These are phyloP conservation scores for Linum tenue DNA, from an alignment of 345 rosid species.

Conservation along the genomic window DNA sequence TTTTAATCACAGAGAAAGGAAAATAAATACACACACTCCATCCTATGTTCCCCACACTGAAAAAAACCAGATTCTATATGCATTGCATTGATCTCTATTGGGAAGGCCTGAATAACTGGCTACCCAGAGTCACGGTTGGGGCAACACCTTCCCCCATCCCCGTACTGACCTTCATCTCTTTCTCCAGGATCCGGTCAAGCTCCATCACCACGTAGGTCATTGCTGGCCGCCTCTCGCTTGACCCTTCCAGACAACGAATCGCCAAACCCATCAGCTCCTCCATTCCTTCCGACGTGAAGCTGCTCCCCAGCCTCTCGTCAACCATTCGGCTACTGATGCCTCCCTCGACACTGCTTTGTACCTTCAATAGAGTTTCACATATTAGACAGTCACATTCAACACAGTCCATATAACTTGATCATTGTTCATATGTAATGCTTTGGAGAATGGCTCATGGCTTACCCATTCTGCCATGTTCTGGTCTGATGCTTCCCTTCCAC, in stretches of 20 bases:
- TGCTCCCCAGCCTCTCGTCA: constrained; percentile 56
- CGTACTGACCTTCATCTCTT: constrained; percentile 73
- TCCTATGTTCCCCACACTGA: too few relatives aligned
- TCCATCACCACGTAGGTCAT: constrained; percentile 71
- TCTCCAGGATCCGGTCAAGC: constrained; percentile 63
- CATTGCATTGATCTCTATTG: constrained; percentile 18
- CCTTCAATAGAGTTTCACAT: constrained; percentile 29
- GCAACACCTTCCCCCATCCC: constrained; percentile 82
- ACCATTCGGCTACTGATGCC: constrained; percentile 37
- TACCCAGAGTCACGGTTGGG: constrained; percentile 73
- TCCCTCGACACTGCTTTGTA: constrained; percentile 48
- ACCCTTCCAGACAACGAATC: constrained; percentile 46
- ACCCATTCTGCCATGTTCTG: constrained; percentile 74
- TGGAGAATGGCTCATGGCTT: constrained; percentile 16
- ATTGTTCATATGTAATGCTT: background rate
- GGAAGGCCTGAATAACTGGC: constrained; percentile 63
- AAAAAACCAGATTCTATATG: background rate
- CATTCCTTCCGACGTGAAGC: constrained; percentile 77
- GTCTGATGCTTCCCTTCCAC: constrained; percentile 69
- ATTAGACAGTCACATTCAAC: background rate
- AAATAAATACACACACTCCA: background rate
- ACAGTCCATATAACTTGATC: background rate
- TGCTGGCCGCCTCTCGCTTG: constrained; percentile 71
- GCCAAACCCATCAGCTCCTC: constrained; percentile 57
- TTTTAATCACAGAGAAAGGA: background rate